These are phyloP conservation scores for Pseudopediastrum boryanum DNA, from an alignment of 139 green algal species.

Conservation along the genomic window DNA sequence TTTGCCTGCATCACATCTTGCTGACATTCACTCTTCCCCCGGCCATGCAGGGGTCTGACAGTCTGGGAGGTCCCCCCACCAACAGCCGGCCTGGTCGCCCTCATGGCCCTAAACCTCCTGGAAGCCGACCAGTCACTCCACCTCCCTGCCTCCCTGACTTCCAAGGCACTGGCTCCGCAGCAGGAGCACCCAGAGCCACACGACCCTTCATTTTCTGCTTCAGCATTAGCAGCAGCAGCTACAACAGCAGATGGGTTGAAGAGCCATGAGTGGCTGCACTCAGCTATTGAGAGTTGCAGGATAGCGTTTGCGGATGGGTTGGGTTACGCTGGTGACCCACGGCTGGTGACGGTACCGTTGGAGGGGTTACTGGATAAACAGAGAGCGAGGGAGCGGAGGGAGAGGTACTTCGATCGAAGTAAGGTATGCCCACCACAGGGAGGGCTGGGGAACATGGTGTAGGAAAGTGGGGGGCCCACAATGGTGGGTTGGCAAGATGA, in stretches of 20 bases:
- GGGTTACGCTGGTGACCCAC: slow-evolving; percentile 55
- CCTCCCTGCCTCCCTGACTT: too few species aligned
- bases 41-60: slow-evolving; percentile 39
- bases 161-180: slow-evolving; percentile 34
- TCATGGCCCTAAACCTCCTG: slow-evolving; percentile 75
- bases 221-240: background rate
- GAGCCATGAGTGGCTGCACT: slow-evolving; percentile 54
- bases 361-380: slow-evolving; percentile 44
- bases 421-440: background rate
- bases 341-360: slow-evolving; percentile 36
- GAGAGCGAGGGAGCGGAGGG: slow-evolving; percentile 41
- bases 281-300: slow-evolving; percentile 63
- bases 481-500: too few species aligned
- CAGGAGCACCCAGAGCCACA: background rate
- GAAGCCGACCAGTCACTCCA: slow-evolving; percentile 52
- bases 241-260: slow-evolving; percentile 27
- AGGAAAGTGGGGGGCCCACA: background rate
- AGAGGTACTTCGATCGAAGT: slow-evolving; percentile 21
- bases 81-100: slow-evolving; percentile 62
- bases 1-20: too few species aligned
- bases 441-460: background rate
- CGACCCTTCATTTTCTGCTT: background rate
- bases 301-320: slow-evolving; percentile 74
- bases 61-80: slow-evolving; percentile 77
- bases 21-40: background rate